Conservation (phyloP, 1,284 basidiomycete genomes). For the Sporisorium sorghi region DNA sequence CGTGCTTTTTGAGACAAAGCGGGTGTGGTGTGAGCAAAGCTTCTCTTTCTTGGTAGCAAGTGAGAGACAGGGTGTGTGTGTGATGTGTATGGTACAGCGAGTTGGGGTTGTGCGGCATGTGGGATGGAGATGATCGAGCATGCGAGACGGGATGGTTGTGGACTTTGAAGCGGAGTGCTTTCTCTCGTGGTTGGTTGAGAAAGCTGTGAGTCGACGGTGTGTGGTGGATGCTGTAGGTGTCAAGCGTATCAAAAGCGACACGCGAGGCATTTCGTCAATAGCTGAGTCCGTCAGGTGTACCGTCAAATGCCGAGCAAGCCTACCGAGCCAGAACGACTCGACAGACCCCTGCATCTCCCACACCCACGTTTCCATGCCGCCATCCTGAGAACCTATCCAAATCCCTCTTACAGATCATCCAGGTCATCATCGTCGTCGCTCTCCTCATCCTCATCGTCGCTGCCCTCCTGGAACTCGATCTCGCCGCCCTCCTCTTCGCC, state of each 20-base stretch:
- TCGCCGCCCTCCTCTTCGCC: slow-evolving; percentile 79
- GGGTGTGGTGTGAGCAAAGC: neutral
- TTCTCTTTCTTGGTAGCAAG: neutral
- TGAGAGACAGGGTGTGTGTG: neutral
- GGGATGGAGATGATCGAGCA: neutral
- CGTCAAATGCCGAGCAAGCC: too few relatives aligned
- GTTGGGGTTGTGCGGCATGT: slow-evolving; percentile 3
- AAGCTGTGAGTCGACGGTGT: neutral
- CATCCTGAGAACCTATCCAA: too few relatives aligned
- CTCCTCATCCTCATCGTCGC: slow-evolving; percentile 62
- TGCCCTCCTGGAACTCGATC: slow-evolving; percentile 70
- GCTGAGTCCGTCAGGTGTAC: too few relatives aligned
- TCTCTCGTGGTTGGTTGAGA: neutral
- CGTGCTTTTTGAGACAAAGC: neutral
- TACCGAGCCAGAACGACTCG: too few relatives aligned
- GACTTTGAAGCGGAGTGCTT: too few relatives aligned
- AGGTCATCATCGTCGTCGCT: slow-evolving; percentile 63
- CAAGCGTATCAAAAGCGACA: too few relatives aligned
- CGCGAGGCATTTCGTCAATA: too few relatives aligned
- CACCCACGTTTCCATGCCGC: too few relatives aligned
- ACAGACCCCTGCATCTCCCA: too few relatives aligned
- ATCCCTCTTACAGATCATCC: slow-evolving; percentile 63
- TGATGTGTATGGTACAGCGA: slow-evolving; percentile 3
- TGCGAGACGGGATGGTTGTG: neutral
- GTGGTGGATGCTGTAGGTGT: neutral